phyloP scores from a whole-genome alignment of 169 alveolate genomes.

The Theileria parva region DNA sequence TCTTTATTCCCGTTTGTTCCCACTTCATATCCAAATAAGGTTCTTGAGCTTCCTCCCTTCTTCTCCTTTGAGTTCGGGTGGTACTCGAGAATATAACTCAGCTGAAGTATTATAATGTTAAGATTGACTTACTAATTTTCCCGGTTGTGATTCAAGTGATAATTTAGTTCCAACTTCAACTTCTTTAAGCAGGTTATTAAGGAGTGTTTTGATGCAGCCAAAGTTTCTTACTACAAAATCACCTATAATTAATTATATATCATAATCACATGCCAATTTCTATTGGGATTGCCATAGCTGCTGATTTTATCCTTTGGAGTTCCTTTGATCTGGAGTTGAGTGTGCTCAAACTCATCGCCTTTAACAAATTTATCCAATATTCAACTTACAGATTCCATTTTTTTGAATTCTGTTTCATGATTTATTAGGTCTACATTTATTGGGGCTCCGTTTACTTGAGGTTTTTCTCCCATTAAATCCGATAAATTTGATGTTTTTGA shows the following conservation, averaged over 20 bases:
- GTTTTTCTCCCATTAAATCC: slow-evolving; percentile 31
- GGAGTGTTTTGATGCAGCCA: slow-evolving; percentile 41
- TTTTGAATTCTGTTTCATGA: slow-evolving; percentile 41
- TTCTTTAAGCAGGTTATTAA: slow-evolving; percentile 40
- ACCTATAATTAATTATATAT: background rate
- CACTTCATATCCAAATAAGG: slow-evolving; percentile 46
- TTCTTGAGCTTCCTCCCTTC: slow-evolving; percentile 45
- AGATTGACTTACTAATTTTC: slow-evolving; percentile 35
- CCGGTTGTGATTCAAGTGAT: slow-evolving; percentile 56
- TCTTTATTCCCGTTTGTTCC: slow-evolving; percentile 53
- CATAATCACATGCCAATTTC: slow-evolving; percentile 25
- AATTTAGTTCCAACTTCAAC: slow-evolving; percentile 41
- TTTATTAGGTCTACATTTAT: slow-evolving; percentile 35
- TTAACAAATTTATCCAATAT: background rate
- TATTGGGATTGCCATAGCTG: slow-evolving; percentile 53
- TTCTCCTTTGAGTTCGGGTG: slow-evolving; percentile 58
- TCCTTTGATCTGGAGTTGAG: slow-evolving; percentile 58
- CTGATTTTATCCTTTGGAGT: slow-evolving; percentile 55
- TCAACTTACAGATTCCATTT: slow-evolving; percentile 24
- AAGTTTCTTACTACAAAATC: slow-evolving; percentile 48
- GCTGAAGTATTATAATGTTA: background rate
- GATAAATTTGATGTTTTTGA: slow-evolving; percentile 36
- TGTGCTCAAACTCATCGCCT: slow-evolving; percentile 51
- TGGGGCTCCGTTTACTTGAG: slow-evolving; percentile 13
- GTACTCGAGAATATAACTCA: slow-evolving; percentile 38